phyloP scores from a whole-genome alignment of 495 filamentous ascomycete genomes.

The Hypoxylon cercidicola region DNA sequence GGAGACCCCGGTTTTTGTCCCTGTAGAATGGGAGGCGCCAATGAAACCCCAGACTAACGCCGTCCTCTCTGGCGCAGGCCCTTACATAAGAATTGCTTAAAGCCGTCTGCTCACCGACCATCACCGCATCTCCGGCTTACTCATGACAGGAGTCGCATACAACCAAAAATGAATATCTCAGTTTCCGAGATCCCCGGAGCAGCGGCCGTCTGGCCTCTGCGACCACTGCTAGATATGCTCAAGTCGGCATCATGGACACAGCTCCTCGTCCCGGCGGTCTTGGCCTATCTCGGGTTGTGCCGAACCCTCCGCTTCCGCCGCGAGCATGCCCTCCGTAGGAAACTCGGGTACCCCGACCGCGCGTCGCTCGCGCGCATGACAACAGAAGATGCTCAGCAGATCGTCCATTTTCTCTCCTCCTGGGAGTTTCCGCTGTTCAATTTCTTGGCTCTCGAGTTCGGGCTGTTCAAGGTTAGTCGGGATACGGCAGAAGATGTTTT shows the following conservation, averaged over 20 bases:
- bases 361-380: conserved; percentile 70
- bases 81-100: too few relatives aligned
- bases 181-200: not conserved
- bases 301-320: conserved; percentile 61
- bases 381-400: conserved; percentile 66
- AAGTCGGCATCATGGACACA: conserved; percentile 27
- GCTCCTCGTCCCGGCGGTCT: conserved; percentile 24
- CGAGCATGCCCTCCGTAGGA: conserved; percentile 55
- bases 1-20: not conserved
- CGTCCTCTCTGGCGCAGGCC: too few relatives aligned
- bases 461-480: conserved; percentile 66
- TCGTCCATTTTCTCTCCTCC: conserved; percentile 59
- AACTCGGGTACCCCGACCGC: conserved; percentile 64
- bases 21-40: not conserved
- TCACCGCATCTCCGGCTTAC: too few relatives aligned
- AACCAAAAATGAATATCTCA: conserved; percentile 17
- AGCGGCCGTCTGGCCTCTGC: not conserved
- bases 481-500: not conserved
- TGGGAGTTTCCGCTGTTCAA: conserved; percentile 69
- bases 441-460: conserved; percentile 69
- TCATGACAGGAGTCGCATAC: too few relatives aligned
- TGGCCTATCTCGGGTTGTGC: conserved; percentile 49
- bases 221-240: conserved; percentile 6
- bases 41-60: not conserved
- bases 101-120: too few relatives aligned